Evolutionary conservation across 2,329 filamentous ascomycete species (phyloP).

Genomic region (Sordariomycetes sp.): DNA sequence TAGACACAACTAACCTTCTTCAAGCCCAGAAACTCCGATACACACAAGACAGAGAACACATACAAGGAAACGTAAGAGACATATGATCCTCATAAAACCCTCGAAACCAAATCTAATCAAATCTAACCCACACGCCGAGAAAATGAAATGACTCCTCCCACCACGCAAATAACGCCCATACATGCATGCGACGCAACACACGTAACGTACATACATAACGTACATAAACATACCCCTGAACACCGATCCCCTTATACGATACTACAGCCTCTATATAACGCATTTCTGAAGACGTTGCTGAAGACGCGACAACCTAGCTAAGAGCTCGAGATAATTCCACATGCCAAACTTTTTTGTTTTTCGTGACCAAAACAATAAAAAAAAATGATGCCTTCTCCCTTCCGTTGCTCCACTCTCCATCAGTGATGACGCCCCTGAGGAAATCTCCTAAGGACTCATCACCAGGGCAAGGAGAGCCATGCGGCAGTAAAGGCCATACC

Average conservation of each 20-base stretch:
- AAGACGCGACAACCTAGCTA: neutral
- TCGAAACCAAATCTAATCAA: neutral
- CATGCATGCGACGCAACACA: conserved; percentile 10
- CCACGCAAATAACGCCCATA: conserved; percentile 8
- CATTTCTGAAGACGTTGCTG: neutral
- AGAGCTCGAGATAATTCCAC: neutral
- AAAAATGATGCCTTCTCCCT: conserved; percentile 2
- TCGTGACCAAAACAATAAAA: neutral
- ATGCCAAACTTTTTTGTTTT: neutral
- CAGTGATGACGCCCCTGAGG: neutral
- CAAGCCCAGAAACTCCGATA: neutral
- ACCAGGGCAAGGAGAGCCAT: conserved; percentile 96
- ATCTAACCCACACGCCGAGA: neutral
- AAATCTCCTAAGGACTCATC: conserved; percentile 36
- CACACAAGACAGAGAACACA: neutral
- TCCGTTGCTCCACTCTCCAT: neutral
- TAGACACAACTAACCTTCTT: too few relatives aligned
- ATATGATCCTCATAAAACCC: neutral
- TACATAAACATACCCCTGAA: neutral
- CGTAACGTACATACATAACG: conserved; percentile 1
- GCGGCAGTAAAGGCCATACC: conserved; percentile 92
- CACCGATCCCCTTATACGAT: neutral
- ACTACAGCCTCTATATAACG: neutral
- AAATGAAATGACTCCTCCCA: conserved; percentile 1
- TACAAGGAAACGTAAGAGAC: neutral